phyloP scores from a whole-genome alignment of 2,329 filamentous ascomycete species.

The Byssothecium circinans region DNA sequence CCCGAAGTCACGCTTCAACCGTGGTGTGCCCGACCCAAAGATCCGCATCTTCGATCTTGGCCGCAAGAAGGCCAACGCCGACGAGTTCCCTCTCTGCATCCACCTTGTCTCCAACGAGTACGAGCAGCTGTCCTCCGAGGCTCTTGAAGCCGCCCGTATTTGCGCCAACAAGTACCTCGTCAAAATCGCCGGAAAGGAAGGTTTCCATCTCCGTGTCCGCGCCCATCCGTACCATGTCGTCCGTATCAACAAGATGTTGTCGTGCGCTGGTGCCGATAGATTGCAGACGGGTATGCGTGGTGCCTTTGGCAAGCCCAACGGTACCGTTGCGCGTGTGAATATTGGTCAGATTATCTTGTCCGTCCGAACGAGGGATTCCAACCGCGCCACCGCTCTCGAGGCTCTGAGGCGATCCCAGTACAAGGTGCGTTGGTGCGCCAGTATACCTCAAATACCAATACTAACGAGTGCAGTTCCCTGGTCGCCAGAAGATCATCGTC shows the following conservation, averaged over 20 bases:
- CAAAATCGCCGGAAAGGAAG: constrained; percentile 70
- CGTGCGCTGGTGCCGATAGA: constrained; percentile 99
- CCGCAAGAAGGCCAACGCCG: constrained; percentile 97
- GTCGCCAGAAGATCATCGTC: constrained; percentile 99
- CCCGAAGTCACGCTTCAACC: constrained; percentile 99
- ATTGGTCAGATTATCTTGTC: constrained; percentile 99
- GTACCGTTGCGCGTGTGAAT: constrained; percentile 98
- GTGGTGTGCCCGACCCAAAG: constrained; percentile 84
- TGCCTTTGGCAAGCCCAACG: constrained; percentile 99
- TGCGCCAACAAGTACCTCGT: constrained; percentile 97
- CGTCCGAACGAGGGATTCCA: constrained; percentile 92
- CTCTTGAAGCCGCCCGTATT: constrained; percentile 99
- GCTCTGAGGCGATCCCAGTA: constrained; percentile 98
- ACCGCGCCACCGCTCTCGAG: constrained; percentile 93
- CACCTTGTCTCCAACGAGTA: constrained; percentile 99
- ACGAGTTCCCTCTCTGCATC: constrained; percentile 97
- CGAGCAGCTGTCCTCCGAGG: constrained; percentile 99
- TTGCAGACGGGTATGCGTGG: constrained; percentile 99
- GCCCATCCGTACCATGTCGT: constrained; percentile 99
- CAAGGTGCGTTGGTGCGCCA: constrained; percentile 60
- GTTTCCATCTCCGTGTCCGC: constrained; percentile 72
- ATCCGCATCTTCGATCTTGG: constrained; percentile 98
- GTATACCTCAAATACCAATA: background rate
- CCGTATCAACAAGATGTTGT: constrained; percentile 99
- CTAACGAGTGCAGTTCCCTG: constrained; percentile 69